Percentiles rank a stretch among this genome's conserved stretches.
Conservation (phyloP, 2,329 filamentous ascomycete genomes). For the Trichoderma sp. region DNA sequence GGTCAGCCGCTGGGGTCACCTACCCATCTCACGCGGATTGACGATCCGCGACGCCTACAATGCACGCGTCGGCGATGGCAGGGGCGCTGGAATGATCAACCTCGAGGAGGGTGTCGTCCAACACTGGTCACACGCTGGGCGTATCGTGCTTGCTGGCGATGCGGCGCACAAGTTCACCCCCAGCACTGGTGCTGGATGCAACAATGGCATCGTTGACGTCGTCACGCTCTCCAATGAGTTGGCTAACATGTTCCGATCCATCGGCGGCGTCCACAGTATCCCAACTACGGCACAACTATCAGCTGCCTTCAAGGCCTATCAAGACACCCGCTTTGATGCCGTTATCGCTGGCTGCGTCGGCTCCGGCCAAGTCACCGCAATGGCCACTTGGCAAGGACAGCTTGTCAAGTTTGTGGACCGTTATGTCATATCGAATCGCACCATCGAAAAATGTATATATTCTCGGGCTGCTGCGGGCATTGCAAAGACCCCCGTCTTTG, state of each 20-base stretch:
- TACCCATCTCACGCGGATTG: not conserved
- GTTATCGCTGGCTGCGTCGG: not conserved
- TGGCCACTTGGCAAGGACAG: not conserved
- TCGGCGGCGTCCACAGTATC: not conserved
- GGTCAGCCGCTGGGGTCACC: not conserved
- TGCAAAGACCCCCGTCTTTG: not conserved
- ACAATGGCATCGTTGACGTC: constrained; percentile 34
- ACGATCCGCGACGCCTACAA: not conserved
- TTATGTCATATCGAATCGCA: not conserved
- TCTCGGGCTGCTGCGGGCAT: not conserved
- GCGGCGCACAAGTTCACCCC: constrained; percentile 39
- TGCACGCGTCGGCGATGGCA: not conserved
- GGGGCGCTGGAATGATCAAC: constrained; percentile 29
- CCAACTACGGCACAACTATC: not conserved
- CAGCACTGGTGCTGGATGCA: constrained; percentile 34
- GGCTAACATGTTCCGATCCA: not conserved
- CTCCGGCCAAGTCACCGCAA: not conserved
- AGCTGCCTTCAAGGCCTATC: not conserved
- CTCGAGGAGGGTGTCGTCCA: constrained; percentile 37
- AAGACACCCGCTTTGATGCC: not conserved
- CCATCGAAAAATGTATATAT: not conserved
- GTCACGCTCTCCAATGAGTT: not conserved
- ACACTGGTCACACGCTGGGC: constrained; percentile 31
- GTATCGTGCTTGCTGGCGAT: constrained; percentile 38
- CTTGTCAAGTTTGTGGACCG: not conserved